A percentile compares a stretch with the other conserved stretches of the same genome.
Evolutionary conservation across 164 flowering plant genomes (phyloP).

Genomic region (Vitis vinifera): ASM3070453v1 NC_081822.1:13808501-13809000

Average conservation of each 20-base stretch:
- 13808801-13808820: no score
- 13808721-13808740: constrained; percentile 1
- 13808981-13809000: no score
- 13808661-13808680: constrained; percentile 2
- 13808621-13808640: constrained; percentile 5
- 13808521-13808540: background rate
- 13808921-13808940: no score
- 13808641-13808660: constrained; percentile 1
- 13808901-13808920: no score
- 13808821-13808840: no score
- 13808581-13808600: constrained; percentile 13
- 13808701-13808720: constrained; percentile 9
- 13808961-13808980: no score
- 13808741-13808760: background rate
- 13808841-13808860: no score
- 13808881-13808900: no score
- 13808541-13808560: constrained; percentile 10
- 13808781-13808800: no score
- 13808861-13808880: no score
- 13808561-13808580: constrained; percentile 5
- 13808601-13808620: background rate
- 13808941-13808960: no score
- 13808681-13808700: constrained; percentile 7
- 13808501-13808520: constrained; percentile 3
- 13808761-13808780: no score